phyloP scores from a whole-genome alignment of 495 filamentous ascomycete species.

The Aspergillus hancockii region DNA sequence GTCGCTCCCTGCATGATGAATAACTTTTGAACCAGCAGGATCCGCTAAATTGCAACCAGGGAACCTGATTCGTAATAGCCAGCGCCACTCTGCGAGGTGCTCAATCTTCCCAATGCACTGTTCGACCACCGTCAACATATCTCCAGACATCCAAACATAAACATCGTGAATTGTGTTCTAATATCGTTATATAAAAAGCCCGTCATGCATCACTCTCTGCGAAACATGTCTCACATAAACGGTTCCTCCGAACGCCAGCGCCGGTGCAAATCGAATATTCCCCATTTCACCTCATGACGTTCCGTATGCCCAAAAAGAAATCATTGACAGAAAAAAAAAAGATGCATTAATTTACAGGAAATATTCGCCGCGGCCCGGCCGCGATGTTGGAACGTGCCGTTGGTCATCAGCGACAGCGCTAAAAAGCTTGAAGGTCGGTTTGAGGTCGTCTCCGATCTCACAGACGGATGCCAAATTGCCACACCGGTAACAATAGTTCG shows the following conservation, averaged over 20 bases:
- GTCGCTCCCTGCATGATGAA: too few species aligned
- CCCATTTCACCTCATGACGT: not conserved
- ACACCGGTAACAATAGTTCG: slow-evolving; percentile 98
- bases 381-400: slow-evolving; percentile 78
- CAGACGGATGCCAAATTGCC: slow-evolving; percentile 97
- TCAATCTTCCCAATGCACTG: not conserved
- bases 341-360: slow-evolving; percentile 68
- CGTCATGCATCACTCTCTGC: slow-evolving; percentile 19
- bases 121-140: not conserved
- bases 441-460: slow-evolving; percentile 81
- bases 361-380: slow-evolving; percentile 86
- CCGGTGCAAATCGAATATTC: slow-evolving; percentile 30
- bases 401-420: slow-evolving; percentile 90
- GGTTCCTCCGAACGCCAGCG: slow-evolving; percentile 40
- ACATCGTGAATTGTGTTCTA: slow-evolving; percentile 34
- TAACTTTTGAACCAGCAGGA: too few species aligned
- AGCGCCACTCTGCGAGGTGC: not conserved
- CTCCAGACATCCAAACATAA: slow-evolving; percentile 12
- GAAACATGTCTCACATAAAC: slow-evolving; percentile 17
- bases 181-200: slow-evolving; percentile 43
- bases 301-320: not conserved
- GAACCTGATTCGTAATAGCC: too few species aligned
- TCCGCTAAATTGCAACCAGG: too few species aligned
- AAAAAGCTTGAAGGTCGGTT: slow-evolving; percentile 92
- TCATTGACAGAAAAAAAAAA: slow-evolving; percentile 12